These are phyloP conservation scores for Hydnomerulius pinastri DNA, from an alignment of 768 basidiomycete species.

Conservation along the genomic window DNA sequence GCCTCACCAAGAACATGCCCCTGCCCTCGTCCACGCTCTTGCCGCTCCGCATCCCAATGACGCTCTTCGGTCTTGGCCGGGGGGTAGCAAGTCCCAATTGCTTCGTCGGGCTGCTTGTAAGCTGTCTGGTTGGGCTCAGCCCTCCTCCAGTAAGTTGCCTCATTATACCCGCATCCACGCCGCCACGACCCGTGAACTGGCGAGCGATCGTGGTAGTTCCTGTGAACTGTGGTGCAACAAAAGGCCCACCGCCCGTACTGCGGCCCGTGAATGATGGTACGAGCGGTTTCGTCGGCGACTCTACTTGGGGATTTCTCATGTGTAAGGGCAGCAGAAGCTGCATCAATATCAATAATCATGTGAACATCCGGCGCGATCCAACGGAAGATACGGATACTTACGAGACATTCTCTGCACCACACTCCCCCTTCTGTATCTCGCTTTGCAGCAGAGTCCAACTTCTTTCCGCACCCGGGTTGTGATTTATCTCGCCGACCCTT, in stretches of 20 bases:
- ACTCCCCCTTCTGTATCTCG: conserved; percentile 65
- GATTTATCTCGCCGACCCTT: conserved; percentile 51
- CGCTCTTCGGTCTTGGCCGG: conserved; percentile 75
- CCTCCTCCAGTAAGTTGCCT: conserved; percentile 71
- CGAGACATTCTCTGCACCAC: conserved; percentile 86
- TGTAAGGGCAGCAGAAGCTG: conserved; percentile 59
- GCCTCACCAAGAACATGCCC: conserved; percentile 72
- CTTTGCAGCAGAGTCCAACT: conserved; percentile 81
- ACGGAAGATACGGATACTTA: conserved; percentile 36
- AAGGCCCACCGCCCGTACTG: conserved; percentile 23
- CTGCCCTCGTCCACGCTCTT: conserved; percentile 68
- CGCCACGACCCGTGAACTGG: conserved; percentile 68
- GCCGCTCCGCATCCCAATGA: conserved; percentile 65
- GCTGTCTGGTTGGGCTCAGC: conserved; percentile 66
- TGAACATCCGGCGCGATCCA: conserved; percentile 4
- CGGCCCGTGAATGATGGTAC: conserved; percentile 47
- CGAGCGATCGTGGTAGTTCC: conserved; percentile 73
- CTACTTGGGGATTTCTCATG: conserved; percentile 48
- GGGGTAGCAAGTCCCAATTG: conserved; percentile 46
- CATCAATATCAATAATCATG: conserved; percentile 9
- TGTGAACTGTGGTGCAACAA: conserved; percentile 57
- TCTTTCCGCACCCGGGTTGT: conserved; percentile 80
- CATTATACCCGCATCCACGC: conserved; percentile 37
- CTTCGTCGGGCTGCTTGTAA: conserved; percentile 69
- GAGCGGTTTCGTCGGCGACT: conserved; percentile 54